A percentile compares a stretch with the other conserved stretches of the same genome.
Conservation (phyloP, 768 basidiomycete genomes). For the Amanita inopinata region DNA sequence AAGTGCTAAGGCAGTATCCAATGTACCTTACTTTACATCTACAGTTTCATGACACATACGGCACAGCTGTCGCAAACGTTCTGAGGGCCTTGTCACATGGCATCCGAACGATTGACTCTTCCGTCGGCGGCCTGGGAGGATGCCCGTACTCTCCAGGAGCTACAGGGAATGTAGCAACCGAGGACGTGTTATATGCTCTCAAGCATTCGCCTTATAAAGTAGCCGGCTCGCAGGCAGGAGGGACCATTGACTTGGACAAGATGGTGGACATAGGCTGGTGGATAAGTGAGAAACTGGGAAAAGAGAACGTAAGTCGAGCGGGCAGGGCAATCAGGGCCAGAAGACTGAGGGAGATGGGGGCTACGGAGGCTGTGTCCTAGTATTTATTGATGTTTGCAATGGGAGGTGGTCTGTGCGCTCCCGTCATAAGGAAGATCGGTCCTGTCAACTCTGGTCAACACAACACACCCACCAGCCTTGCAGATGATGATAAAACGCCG, state of each 20-base stretch:
- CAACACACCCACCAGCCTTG: slow-evolving; percentile 22
- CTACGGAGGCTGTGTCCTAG: slow-evolving; percentile 2
- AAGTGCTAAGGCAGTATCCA: background rate
- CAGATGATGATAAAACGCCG: slow-evolving; percentile 39
- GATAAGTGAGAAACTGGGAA: slow-evolving; percentile 61
- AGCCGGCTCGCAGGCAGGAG: slow-evolving; percentile 30
- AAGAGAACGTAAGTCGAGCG: slow-evolving; percentile 66
- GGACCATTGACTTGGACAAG: slow-evolving; percentile 48
- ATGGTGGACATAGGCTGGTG: slow-evolving; percentile 75
- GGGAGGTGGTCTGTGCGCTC: slow-evolving; percentile 29
- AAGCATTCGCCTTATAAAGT: slow-evolving; percentile 51
- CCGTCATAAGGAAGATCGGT: slow-evolving; percentile 26
- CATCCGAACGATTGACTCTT: slow-evolving; percentile 72
- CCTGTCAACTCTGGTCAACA: slow-evolving; percentile 49
- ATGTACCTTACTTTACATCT: slow-evolving; percentile 2
- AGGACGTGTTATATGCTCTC: slow-evolving; percentile 83
- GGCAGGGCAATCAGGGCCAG: slow-evolving; percentile 58
- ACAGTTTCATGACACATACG: slow-evolving; percentile 88
- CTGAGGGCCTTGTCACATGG: slow-evolving; percentile 64
- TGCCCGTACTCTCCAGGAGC: slow-evolving; percentile 96
- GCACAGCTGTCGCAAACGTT: slow-evolving; percentile 72
- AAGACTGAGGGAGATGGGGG: background rate
- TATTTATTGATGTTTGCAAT: background rate
- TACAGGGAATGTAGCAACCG: slow-evolving; percentile 91
- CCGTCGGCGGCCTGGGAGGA: slow-evolving; percentile 85